Percentiles rank a stretch among this genome's conserved stretches.
These are phyloP conservation scores for Verticillium alfalfae DNA, from an alignment of 2,329 filamentous ascomycete species.

Conservation along the genomic window DNA sequence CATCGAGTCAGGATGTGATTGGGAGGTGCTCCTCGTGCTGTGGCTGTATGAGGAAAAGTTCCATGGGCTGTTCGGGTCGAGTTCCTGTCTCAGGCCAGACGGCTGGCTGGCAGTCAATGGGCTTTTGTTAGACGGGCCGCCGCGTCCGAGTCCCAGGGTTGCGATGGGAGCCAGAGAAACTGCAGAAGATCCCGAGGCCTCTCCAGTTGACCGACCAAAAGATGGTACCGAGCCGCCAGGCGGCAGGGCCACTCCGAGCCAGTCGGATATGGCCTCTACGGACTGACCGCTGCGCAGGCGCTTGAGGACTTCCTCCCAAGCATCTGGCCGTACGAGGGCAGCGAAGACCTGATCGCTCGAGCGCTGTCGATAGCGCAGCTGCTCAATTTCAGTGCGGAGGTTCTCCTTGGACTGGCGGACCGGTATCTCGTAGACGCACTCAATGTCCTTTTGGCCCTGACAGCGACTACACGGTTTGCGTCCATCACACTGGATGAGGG, in stretches of 20 bases:
- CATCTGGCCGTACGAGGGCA: constrained; percentile 44
- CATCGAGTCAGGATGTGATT: constrained; percentile 34
- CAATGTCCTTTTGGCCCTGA: constrained; percentile 44
- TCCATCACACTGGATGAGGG: constrained; percentile 49
- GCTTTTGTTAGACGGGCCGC: constrained; percentile 16
- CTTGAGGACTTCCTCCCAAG: constrained; percentile 49
- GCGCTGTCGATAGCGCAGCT: constrained; percentile 46
- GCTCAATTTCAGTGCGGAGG: constrained; percentile 54
- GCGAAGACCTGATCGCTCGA: constrained; percentile 50
- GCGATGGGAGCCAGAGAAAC: neutral
- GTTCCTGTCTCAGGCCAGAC: constrained; percentile 26
- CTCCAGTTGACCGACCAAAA: constrained; percentile 17
- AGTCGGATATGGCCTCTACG: constrained; percentile 51
- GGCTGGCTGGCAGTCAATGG: constrained; percentile 22
- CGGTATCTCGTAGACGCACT: constrained; percentile 57
- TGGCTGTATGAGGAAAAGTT: constrained; percentile 41
- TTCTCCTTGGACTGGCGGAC: constrained; percentile 60
- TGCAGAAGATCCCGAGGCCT: constrained; percentile 12
- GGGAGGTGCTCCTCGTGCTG: constrained; percentile 37
- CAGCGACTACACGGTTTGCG: constrained; percentile 51
- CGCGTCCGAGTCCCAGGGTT: neutral
- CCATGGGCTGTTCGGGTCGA: constrained; percentile 42
- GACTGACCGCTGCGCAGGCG: constrained; percentile 48
- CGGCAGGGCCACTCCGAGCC: constrained; percentile 32
- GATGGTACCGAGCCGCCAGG: constrained; percentile 21